Conservation (phyloP, 768 basidiomycete species). For the Pisolithus marmoratus region DNA sequence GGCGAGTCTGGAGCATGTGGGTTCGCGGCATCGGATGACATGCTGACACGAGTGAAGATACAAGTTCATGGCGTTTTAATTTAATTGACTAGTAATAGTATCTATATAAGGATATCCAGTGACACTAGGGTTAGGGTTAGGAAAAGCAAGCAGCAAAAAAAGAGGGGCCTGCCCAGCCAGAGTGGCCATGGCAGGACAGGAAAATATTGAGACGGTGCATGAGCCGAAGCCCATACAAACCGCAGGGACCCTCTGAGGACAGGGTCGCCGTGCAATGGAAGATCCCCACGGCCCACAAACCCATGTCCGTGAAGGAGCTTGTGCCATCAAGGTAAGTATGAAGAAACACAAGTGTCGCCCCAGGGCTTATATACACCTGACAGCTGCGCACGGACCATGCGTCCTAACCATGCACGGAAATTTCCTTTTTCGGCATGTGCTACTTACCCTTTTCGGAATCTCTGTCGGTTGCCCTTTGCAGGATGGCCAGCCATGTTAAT, state of each 20-base stretch:
- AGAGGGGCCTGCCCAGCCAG: conserved; percentile 44
- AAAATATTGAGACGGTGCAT: conserved; percentile 81
- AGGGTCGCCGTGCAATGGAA: conserved; percentile 54
- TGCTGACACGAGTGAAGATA: neutral
- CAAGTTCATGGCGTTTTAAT: no score
- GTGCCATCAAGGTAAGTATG: conserved; percentile 67
- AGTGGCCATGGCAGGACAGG: conserved; percentile 60
- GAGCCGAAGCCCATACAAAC: conserved; percentile 59
- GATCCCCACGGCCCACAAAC: conserved; percentile 50
- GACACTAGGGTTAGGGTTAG: conserved; percentile 29
- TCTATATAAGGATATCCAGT: no score
- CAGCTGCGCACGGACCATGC: conserved; percentile 24
- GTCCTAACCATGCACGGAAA: conserved; percentile 19
- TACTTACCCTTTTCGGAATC: no score
- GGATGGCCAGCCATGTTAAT: no score
- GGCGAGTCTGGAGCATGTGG: conserved; percentile 43
- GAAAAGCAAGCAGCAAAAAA: conserved; percentile 3
- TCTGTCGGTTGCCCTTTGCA: no score
- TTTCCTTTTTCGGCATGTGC: no score
- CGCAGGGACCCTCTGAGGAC: conserved; percentile 41
- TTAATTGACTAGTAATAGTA: no score
- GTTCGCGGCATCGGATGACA: neutral
- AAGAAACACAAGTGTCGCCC: neutral
- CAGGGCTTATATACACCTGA: conserved; percentile 7
- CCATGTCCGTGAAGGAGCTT: conserved; percentile 48